These are phyloP conservation scores for Calvatia gigantea DNA, from an alignment of 768 basidiomycete species.

Conservation along the genomic window DNA sequence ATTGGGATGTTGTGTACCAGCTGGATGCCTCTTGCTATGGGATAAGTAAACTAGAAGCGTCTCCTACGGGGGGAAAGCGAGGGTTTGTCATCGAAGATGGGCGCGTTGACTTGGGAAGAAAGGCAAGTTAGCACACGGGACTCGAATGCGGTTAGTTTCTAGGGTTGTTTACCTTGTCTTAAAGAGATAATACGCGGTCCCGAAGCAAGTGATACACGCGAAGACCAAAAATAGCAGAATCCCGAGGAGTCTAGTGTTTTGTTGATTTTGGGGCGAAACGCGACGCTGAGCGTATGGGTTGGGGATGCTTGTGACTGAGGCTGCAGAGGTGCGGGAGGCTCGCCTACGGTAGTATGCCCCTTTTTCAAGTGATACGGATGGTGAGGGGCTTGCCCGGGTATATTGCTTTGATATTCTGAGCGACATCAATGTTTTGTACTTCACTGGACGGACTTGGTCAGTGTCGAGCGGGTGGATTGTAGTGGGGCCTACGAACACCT, in stretches of 20 bases:
- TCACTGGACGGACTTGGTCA: not conserved
- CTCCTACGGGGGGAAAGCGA: constrained; percentile 23
- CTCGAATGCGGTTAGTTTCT: constrained; percentile 14
- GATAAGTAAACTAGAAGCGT: constrained; percentile 73
- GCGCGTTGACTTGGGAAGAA: constrained; percentile 21
- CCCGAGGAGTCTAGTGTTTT: constrained; percentile 30
- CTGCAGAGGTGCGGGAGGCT: constrained; percentile 27
- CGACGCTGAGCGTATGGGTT: constrained; percentile 5
- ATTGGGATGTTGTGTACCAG: constrained; percentile 84
- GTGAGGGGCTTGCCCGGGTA: constrained; percentile 38
- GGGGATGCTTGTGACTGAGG: not conserved
- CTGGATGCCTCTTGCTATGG: constrained; percentile 85
- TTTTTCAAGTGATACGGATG: constrained; percentile 63
- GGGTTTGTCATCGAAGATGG: constrained; percentile 16
- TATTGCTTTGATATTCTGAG: constrained; percentile 22
- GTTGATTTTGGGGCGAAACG: constrained; percentile 16
- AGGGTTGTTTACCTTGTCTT: constrained; percentile 52
- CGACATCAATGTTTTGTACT: constrained; percentile 21
- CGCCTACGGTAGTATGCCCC: constrained; percentile 59
- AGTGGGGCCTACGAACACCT: no score
- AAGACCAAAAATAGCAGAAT: constrained; percentile 44
- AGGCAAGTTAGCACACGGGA: constrained; percentile 26
- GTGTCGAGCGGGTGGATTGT: not conserved
- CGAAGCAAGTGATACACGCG: constrained; percentile 51
- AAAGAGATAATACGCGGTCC: constrained; percentile 60